Base-by-base conservation (phyloP, 495 filamentous ascomycete genomes). In the Apiosordaria backusii region DNA sequence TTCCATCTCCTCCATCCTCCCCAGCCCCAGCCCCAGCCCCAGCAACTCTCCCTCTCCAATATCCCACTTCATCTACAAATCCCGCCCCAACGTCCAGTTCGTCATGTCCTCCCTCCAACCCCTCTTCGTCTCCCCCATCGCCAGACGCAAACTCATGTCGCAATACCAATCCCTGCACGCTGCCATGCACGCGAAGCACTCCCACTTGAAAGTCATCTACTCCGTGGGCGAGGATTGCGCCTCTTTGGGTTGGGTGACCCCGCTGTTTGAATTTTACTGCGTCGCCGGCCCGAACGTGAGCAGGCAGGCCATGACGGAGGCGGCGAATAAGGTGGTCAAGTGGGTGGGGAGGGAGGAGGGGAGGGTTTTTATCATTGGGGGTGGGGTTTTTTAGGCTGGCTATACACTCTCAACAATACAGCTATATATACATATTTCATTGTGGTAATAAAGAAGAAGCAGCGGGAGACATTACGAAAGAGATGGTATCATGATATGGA, bases 41-140 rank as follows among this genome's bases (percentile, higher is more conserved):
- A n/a, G n/a, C n/a, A n/a, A n/a, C n/a, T n/a, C n/a, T n/a, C 3
- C 27, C 35, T 15, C 5, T 1, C 5, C 35, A 13, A 78, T 98
- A 27, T 85, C 88, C 60, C 95, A 99, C 78, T 99, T 97, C 77
- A 78, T 99, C 35, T 99, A 96, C 80, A 98, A 97, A 76, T 95
- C 91, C 22, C 84, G 89, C 54, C 87, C 87, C 19, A 97, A 99
- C 75, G 95, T 98, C 19, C 95, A 99, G 72, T 99, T 97, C 75
- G 87, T 86, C 52, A 97, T 97, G 91, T 90, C 94, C 18, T 86
- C 90, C 0, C 92, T 89, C 62, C 82, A 87, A 16, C 90, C 93
- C 0, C 64, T 96, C 93, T 29, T 62, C 25, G n/a, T 24, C 0
- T 19, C 63, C 5, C 24, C 61, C 18, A 78, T 92, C 22, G 85